Conservation (phyloP, 495 filamentous ascomycete species). For the Penicillium cinerascens region DNA sequence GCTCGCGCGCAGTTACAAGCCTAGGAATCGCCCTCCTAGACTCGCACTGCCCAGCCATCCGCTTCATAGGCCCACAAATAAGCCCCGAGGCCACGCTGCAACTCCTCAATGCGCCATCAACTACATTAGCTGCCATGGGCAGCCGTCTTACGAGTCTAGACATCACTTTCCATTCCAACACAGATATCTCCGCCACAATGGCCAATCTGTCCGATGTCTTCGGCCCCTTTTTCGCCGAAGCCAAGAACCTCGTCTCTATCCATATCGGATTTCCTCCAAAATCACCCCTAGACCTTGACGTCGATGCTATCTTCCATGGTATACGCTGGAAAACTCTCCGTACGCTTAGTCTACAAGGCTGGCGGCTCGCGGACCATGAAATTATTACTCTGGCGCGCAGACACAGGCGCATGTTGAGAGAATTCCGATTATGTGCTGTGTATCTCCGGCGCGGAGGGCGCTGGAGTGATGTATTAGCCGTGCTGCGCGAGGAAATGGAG, state of each 20-base stretch:
- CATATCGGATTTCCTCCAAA: slow-evolving; percentile 63
- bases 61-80: slow-evolving; percentile 63
- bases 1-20: slow-evolving; percentile 56
- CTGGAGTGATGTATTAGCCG: slow-evolving; percentile 59
- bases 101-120: slow-evolving; percentile 44
- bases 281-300: slow-evolving; percentile 50
- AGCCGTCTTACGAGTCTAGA: slow-evolving; percentile 56
- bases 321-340: slow-evolving; percentile 58
- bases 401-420: slow-evolving; percentile 53
- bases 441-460: slow-evolving; percentile 54
- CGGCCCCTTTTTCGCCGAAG: slow-evolving; percentile 53
- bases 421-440: slow-evolving; percentile 55
- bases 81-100: slow-evolving; percentile 55
- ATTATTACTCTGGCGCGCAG: slow-evolving; percentile 55
- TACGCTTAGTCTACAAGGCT: slow-evolving; percentile 63
- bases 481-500: slow-evolving; percentile 56
- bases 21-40: slow-evolving; percentile 55
- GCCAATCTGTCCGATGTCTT: slow-evolving; percentile 52
- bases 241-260: slow-evolving; percentile 58
- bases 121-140: slow-evolving; percentile 49
- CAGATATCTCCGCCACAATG: slow-evolving; percentile 54
- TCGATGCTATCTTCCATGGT: slow-evolving; percentile 61
- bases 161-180: slow-evolving; percentile 55
- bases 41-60: slow-evolving; percentile 51
- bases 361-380: slow-evolving; percentile 58